Evolutionary conservation across 2,329 filamentous ascomycete species (phyloP).

Genomic region (Sclerotinia trifoliorum): DNA sequence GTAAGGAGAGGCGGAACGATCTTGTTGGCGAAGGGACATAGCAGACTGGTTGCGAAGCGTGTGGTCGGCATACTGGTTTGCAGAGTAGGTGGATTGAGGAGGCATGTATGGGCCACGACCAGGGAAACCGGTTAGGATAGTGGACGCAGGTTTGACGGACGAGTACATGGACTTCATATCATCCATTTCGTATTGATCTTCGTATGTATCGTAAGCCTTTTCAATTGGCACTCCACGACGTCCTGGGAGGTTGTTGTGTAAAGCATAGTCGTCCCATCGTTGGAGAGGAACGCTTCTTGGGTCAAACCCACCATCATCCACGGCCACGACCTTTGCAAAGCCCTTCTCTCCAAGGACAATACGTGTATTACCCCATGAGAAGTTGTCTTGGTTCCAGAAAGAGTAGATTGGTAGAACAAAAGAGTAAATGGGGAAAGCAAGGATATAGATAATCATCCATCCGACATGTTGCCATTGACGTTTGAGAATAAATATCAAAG

Average conservation of each 20-base stretch:
- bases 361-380: slow-evolving; percentile 97
- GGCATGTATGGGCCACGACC: slow-evolving; percentile 70
- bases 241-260: slow-evolving; percentile 82
- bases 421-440: slow-evolving; percentile 94
- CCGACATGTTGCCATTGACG: slow-evolving; percentile 97
- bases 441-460: slow-evolving; percentile 98
- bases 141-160: slow-evolving; percentile 80
- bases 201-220: slow-evolving; percentile 66
- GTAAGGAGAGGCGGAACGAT: slow-evolving; percentile 56
- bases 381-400: slow-evolving; percentile 99
- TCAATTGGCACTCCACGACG: slow-evolving; percentile 72
- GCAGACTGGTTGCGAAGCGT: slow-evolving; percentile 64
- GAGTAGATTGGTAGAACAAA: slow-evolving; percentile 91
- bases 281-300: slow-evolving; percentile 91
- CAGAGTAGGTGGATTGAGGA: slow-evolving; percentile 66
- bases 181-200: slow-evolving; percentile 91
- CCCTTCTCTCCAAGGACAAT: slow-evolving; percentile 95
- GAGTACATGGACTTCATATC: slow-evolving; percentile 97
- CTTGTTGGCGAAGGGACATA: slow-evolving; percentile 58
- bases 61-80: slow-evolving; percentile 50
- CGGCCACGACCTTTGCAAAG: slow-evolving; percentile 82
- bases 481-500: slow-evolving; percentile 93
- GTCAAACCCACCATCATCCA: slow-evolving; percentile 85
- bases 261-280: slow-evolving; percentile 95
- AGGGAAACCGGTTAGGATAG: slow-evolving; percentile 81